These are phyloP conservation scores for Hansenula lynferdii DNA, from an alignment of 1,139 yeast species.

Conservation along the genomic window DNA sequence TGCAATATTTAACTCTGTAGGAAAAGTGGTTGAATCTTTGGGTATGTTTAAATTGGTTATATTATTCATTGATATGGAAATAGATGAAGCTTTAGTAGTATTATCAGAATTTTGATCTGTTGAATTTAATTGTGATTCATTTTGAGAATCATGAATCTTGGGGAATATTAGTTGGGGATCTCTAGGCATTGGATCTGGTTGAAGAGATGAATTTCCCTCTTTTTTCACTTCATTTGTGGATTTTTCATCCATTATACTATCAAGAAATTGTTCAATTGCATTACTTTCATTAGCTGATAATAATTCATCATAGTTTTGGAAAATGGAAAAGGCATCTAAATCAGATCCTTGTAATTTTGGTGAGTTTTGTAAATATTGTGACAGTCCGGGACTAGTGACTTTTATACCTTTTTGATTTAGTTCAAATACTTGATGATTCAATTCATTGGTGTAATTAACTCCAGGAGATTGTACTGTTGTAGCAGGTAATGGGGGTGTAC, in stretches of 20 bases:
- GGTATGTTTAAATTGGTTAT: background rate
- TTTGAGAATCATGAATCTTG: background rate
- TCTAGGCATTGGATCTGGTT: background rate
- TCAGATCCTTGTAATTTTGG: conserved; percentile 4
- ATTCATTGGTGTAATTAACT: conserved; percentile 2
- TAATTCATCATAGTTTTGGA: conserved; percentile 7
- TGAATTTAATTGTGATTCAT: no score
- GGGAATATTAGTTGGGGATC: no score
- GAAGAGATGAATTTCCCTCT: background rate
- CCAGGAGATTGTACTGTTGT: background rate
- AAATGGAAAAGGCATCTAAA: background rate
- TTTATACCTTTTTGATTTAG: background rate
- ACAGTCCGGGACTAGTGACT: background rate
- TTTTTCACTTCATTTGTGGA: background rate
- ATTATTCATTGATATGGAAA: background rate
- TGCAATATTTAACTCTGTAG: background rate
- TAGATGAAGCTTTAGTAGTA: background rate
- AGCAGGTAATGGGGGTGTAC: background rate
- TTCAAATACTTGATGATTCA: background rate
- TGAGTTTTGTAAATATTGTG: background rate
- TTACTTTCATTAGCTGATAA: conserved; percentile 27
- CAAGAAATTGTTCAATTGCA: conserved; percentile 33
- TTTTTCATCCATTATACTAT: conserved; percentile 31
- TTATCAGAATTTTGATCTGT: background rate
- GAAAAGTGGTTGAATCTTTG: background rate